phyloP scores from a whole-genome alignment of 2,329 filamentous ascomycete genomes.

The Pleoardoris graminearum region DNA sequence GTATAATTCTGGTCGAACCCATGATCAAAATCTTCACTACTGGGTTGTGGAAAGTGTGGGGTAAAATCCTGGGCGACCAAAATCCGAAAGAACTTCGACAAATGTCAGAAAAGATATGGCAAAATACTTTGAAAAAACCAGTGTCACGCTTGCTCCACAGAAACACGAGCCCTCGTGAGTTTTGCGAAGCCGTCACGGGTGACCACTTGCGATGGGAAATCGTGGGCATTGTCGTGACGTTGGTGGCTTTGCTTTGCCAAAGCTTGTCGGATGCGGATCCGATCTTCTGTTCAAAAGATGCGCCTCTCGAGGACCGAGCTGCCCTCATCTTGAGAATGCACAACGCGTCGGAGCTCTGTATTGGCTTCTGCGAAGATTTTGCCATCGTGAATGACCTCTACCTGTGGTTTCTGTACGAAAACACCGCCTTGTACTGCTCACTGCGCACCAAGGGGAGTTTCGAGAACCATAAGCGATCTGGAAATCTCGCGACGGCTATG shows the following conservation, averaged over 20 bases:
- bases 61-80: constrained; percentile 26
- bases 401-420: constrained; percentile 41
- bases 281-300: constrained; percentile 36
- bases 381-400: constrained; percentile 40
- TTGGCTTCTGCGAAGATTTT: constrained; percentile 38
- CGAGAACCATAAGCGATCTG: constrained; percentile 38
- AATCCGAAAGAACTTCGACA: constrained; percentile 35
- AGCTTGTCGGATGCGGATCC: constrained; percentile 39
- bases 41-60: constrained; percentile 34
- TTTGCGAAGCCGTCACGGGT: constrained; percentile 45
- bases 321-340: constrained; percentile 28
- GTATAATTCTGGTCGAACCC: constrained; percentile 40
- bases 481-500: constrained; percentile 33
- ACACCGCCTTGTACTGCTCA: constrained; percentile 27
- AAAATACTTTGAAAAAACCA: constrained; percentile 46
- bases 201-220: constrained; percentile 50
- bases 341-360: constrained; percentile 35
- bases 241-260: constrained; percentile 44
- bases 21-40: constrained; percentile 37
- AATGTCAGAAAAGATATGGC: constrained; percentile 49
- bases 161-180: constrained; percentile 45
- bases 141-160: constrained; percentile 37
- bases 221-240: constrained; percentile 45
- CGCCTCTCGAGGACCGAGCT: constrained; percentile 29
- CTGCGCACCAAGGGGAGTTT: constrained; percentile 39